Evolutionary conservation across 2,329 filamentous ascomycete genomes (phyloP).

Genomic region (Ampelomyces quisqualis): DNA sequence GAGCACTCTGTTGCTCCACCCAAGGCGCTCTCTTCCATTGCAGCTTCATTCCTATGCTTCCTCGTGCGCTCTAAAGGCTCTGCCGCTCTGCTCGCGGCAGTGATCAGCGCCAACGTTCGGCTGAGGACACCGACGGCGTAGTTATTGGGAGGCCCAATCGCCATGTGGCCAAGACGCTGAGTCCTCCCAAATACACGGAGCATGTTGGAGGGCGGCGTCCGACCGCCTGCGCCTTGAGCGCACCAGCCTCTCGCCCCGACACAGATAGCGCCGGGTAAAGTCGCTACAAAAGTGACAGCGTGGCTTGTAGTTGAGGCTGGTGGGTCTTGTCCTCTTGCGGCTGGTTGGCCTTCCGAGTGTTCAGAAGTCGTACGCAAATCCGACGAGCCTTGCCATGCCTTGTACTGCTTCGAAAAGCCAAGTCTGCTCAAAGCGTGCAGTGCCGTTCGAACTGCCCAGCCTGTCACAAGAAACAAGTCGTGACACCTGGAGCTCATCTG

Average conservation of each 20-base stretch:
- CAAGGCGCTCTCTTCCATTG: conserved; percentile 21
- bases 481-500: neutral
- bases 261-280: conserved; percentile 24
- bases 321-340: conserved; percentile 24
- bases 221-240: conserved; percentile 18
- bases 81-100: conserved; percentile 21
- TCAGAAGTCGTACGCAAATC: conserved; percentile 12
- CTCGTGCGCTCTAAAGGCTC: conserved; percentile 30
- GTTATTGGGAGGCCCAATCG: conserved; percentile 8
- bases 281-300: conserved; percentile 26
- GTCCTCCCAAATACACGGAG: conserved; percentile 22
- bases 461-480: neutral
- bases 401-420: conserved; percentile 14
- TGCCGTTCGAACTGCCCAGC: conserved; percentile 3
- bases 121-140: conserved; percentile 7
- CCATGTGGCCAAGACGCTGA: conserved; percentile 20
- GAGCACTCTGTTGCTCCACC: conserved; percentile 15
- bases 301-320: conserved; percentile 34
- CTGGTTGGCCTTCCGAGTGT: conserved; percentile 11
- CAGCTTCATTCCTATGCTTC: conserved; percentile 23
- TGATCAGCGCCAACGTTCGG: conserved; percentile 26
- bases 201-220: conserved; percentile 20
- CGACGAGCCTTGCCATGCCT: conserved; percentile 20
- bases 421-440: conserved; percentile 7
- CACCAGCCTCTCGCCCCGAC: conserved; percentile 22